Percentiles rank a stretch among this genome's conserved stretches.
Evolutionary conservation across 139 green algal genomes (phyloP).

Genomic region (Micractinium sp.): DNA sequence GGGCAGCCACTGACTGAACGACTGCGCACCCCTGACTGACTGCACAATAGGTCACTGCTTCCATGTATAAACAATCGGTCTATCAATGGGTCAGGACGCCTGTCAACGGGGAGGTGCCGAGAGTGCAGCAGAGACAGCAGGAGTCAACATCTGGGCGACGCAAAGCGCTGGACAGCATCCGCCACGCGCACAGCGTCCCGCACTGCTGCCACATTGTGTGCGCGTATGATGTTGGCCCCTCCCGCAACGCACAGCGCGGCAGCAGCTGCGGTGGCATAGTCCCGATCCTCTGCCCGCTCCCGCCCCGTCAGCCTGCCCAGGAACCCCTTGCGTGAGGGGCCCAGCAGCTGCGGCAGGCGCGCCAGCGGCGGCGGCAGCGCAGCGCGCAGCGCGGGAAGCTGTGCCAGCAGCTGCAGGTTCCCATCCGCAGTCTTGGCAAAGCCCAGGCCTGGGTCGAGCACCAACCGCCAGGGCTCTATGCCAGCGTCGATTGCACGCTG

Average conservation of each 20-base stretch:
- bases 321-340: slow-evolving; percentile 87
- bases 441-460: slow-evolving; percentile 92
- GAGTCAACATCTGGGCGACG: background rate
- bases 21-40: too few relatives aligned
- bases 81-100: background rate
- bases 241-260: slow-evolving; percentile 50
- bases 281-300: slow-evolving; percentile 47
- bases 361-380: slow-evolving; percentile 48
- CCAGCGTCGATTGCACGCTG: slow-evolving; percentile 71
- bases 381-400: slow-evolving; percentile 57
- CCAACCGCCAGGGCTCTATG: slow-evolving; percentile 87
- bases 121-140: background rate
- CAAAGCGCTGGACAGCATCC: slow-evolving; percentile 56
- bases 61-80: background rate
- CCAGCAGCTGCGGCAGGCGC: slow-evolving; percentile 77
- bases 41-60: background rate
- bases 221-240: slow-evolving; percentile 83
- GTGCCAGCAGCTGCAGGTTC: slow-evolving; percentile 75
- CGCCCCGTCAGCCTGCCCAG: slow-evolving; percentile 69
- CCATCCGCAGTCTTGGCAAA: slow-evolving; percentile 83
- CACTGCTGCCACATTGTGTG: slow-evolving; percentile 77
- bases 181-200: slow-evolving; percentile 73
- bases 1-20: too few relatives aligned
- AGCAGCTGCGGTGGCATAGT: slow-evolving; percentile 63
- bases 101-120: background rate